phyloP scores from a whole-genome alignment of 805 yeast genomes.

The Metschnikowia gruessii region DNA sequence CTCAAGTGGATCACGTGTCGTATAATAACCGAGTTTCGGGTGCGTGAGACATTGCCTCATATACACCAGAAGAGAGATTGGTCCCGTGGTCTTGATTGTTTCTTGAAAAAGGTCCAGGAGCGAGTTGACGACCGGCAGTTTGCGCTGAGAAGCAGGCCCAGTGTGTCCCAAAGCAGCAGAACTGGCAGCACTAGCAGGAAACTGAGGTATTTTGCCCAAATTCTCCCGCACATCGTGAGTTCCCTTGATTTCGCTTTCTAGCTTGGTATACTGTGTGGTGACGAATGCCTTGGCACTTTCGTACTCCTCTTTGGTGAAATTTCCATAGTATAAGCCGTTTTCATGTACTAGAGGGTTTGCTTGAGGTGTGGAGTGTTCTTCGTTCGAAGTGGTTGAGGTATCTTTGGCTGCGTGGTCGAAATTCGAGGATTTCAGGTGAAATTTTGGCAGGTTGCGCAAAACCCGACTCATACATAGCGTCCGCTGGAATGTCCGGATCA shows the following conservation, averaged over 20 bases:
- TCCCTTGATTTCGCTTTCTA: constrained; percentile 40
- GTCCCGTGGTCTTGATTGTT: constrained; percentile 67
- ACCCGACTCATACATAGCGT: background rate
- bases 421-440: background rate
- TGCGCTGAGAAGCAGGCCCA: background rate
- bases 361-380: background rate
- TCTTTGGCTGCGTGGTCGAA: background rate
- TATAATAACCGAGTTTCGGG: constrained; percentile 76
- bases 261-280: constrained; percentile 28
- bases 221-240: constrained; percentile 35
- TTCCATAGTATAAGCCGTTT: constrained; percentile 32
- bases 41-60: constrained; percentile 82
- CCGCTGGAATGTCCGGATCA: constrained; percentile 1
- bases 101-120: constrained; percentile 38
- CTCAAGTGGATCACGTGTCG: constrained; percentile 72
- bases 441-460: background rate
- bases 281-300: constrained; percentile 36
- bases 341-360: constrained; percentile 21
- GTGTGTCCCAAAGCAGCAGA: constrained; percentile 17
- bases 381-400: background rate
- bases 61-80: constrained; percentile 66
- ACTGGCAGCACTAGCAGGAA: constrained; percentile 26
- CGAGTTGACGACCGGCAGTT: constrained; percentile 4
- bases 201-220: constrained; percentile 34
- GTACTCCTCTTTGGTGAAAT: constrained; percentile 39